Base-by-base conservation (phyloP, 2,329 filamentous ascomycete genomes). In the Pestalotiopsis sp. region DNA sequence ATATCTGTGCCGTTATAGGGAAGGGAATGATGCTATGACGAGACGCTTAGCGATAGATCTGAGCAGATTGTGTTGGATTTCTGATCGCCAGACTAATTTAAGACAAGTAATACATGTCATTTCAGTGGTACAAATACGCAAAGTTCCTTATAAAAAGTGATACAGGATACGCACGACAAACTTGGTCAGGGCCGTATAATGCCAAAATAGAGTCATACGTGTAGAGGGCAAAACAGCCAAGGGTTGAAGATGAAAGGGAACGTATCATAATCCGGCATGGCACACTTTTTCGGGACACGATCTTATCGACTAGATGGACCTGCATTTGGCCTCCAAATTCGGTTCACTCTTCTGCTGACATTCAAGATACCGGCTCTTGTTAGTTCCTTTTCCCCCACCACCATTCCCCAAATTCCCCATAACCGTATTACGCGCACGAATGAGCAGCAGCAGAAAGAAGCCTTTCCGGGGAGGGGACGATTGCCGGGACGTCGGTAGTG, bases 401-500 rank as follows among this genome's bases (percentile, higher is more conserved):
- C 44, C 44, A 35, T 35, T 35, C 30, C 30, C 30, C 30, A 35
- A 35, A 35, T 35, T 9, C 30, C 30, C 30, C 30, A 35, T 6
- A 52, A 52, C 17, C 22, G 20, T 52, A 9, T 52, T 52, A 52
- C 44, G 44, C 62, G 62, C 48, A 57, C 62, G 62, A 65, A 65
- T 65, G 35, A 30, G 30, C 22, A 26, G 52, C 61, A 13, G 38
- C 26, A 48, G 62, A 38, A 7, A 48, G 62, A 38, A 7, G 22
- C 5, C 14, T 48, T n/a, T 14, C 20, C 35, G 20, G 39, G 58
- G 20, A 17, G 58, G 17, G 26, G 17, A 39, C 58, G 35, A 22
- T 39, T 52, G 38, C 60, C 60, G 60, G 60, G 40, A 40, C 40
- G 40, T 55, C 62, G 62, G 62, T 65, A 56, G 20, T n/a, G 38